These are phyloP conservation scores for Dendrobium chrysotoxum DNA, from an alignment of 106 monocot genomes.

Conservation along the genomic window DNA sequence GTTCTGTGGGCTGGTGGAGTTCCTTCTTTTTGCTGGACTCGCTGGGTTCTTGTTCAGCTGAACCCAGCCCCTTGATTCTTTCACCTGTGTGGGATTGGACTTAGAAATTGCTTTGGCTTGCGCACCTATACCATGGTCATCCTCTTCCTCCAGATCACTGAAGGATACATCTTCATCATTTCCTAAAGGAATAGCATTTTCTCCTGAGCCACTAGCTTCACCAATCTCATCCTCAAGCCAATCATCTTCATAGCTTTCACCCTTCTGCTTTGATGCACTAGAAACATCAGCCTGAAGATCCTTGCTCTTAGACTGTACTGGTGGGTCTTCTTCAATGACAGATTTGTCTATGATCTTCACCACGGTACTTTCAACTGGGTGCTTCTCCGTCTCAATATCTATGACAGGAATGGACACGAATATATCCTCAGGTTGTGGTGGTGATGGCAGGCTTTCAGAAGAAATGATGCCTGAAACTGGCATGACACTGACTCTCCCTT, in stretches of 20 bases:
- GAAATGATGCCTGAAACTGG: not conserved
- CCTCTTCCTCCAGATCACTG: slow-evolving; percentile 37
- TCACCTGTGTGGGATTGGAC: not conserved
- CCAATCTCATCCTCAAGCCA: slow-evolving; percentile 19
- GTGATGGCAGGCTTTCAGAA: not conserved
- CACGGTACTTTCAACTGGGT: slow-evolving; percentile 11
- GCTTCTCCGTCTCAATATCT: slow-evolving; percentile 22
- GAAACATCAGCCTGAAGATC: slow-evolving; percentile 8
- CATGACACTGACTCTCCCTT: slow-evolving; percentile 1
- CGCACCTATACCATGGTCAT: not conserved
- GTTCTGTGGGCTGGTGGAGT: not conserved
- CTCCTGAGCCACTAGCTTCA: slow-evolving; percentile 1
- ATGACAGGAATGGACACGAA: slow-evolving; percentile 5
- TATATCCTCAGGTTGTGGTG: not conserved
- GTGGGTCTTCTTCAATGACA: slow-evolving; percentile 23
- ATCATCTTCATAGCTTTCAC: slow-evolving; percentile 19
- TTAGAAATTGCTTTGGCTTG: not conserved
- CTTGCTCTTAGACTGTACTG: slow-evolving; percentile 4
- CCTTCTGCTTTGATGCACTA: not conserved
- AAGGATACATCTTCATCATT: slow-evolving; percentile 38
- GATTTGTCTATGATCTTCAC: slow-evolving; percentile 25
- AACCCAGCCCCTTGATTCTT: slow-evolving; percentile 16
- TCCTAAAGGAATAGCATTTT: slow-evolving; percentile 7
- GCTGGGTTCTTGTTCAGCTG: slow-evolving; percentile 5
- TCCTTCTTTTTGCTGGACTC: not conserved